Percentiles rank a stretch among this genome's conserved stretches.
Conservation (phyloP, 176 grass and related monocot genomes). For the Secale cereale region DNA sequence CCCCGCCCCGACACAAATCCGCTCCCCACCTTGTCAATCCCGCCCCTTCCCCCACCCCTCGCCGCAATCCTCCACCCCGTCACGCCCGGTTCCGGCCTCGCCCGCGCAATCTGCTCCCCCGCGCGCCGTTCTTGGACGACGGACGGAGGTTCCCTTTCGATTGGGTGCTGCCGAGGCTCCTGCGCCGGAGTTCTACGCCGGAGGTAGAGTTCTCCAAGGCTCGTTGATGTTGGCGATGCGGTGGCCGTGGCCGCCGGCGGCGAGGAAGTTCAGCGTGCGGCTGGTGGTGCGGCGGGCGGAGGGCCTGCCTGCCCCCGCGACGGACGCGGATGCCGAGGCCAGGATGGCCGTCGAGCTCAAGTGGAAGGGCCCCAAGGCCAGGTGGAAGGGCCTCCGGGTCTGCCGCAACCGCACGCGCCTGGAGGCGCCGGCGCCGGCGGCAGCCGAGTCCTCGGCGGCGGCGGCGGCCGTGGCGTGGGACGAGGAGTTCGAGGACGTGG, state of each 20-base stretch:
- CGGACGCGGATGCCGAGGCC: conserved; percentile 11
- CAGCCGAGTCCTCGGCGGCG: not conserved
- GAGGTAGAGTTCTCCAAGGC: not conserved
- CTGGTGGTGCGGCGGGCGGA: conserved; percentile 67
- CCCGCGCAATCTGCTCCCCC: not conserved
- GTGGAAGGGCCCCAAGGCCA: conserved; percentile 43
- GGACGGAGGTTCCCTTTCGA: not conserved
- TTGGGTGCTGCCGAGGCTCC: not conserved
- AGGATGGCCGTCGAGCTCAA: conserved; percentile 35
- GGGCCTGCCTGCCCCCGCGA: conserved; percentile 2
- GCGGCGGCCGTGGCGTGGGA: conserved; percentile 53
- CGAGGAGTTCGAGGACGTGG: conserved; percentile 76
- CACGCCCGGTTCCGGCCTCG: not conserved
- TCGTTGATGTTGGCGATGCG: conserved; percentile 55
- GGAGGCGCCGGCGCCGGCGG: conserved; percentile 39
- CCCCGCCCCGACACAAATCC: conserved; percentile 28
- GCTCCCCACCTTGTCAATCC: not conserved
- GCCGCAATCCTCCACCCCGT: conserved; percentile 26
- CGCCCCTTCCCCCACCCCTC: not conserved
- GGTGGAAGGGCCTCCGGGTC: conserved; percentile 75
- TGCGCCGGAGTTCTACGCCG: not conserved
- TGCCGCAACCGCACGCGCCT: conserved; percentile 83
- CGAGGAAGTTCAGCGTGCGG: conserved; percentile 55
- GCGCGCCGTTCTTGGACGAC: not conserved
- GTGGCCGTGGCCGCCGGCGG: conserved; percentile 80